Conservation (phyloP, 306 rosid species). For the Glycine latifolia region DNA sequence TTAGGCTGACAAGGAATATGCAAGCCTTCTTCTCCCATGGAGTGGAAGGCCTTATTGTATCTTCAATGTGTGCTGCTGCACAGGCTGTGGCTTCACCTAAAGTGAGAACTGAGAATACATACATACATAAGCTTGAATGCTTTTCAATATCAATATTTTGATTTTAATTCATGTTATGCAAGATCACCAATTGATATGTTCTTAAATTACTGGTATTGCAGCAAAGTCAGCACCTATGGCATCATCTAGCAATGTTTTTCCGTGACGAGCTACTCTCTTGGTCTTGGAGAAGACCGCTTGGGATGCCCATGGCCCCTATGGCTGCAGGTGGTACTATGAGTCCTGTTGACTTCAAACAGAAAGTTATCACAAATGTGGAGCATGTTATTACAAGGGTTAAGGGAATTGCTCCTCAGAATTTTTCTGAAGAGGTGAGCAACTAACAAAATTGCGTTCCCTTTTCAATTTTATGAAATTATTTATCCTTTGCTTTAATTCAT, state of each 20-base stretch:
- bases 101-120: conserved; percentile 55
- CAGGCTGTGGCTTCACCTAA: conserved; percentile 97
- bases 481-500: conserved; percentile 2
- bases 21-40: conserved; percentile 96
- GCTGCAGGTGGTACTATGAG: conserved; percentile 83
- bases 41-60: conserved; percentile 96
- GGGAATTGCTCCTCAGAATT: conserved; percentile 87
- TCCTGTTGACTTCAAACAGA: conserved; percentile 86
- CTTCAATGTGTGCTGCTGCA: conserved; percentile 98
- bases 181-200: conserved; percentile 31
- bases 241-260: conserved; percentile 98
- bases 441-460: conserved; percentile 4
- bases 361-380: conserved; percentile 87
- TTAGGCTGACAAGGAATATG: conserved; percentile 98
- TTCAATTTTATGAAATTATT: neutral
- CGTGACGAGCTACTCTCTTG: conserved; percentile 97
- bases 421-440: conserved; percentile 86
- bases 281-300: conserved; percentile 99
- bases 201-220: conserved; percentile 57
- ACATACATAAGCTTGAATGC: neutral
- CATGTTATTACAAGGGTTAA: conserved; percentile 78
- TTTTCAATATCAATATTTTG: neutral
- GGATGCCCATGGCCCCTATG: conserved; percentile 85
- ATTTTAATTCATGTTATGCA: conserved; percentile 32
- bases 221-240: conserved; percentile 99